A percentile compares a stretch with the other conserved stretches of the same genome.
Evolutionary conservation across 2,329 filamentous ascomycete genomes (phyloP).

Genomic region (Sarocladiaceae sp.): DNA sequence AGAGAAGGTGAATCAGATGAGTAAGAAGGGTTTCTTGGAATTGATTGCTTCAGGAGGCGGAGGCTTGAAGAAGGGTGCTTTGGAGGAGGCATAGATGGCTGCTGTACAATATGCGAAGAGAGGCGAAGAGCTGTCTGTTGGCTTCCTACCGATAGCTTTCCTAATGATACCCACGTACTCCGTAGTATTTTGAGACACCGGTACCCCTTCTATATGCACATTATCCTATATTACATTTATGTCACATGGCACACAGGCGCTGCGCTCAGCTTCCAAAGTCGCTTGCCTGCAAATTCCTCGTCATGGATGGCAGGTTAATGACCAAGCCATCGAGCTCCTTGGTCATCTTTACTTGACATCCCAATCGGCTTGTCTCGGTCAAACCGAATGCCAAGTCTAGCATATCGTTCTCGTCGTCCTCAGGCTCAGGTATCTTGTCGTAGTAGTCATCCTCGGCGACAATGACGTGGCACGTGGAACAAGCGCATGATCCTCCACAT

Average conservation of each 20-base stretch:
- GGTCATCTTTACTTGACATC: slow-evolving; percentile 89
- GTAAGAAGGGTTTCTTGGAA: slow-evolving; percentile 92
- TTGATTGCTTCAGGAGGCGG: slow-evolving; percentile 69
- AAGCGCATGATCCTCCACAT: slow-evolving; percentile 90
- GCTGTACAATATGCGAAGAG: slow-evolving; percentile 11
- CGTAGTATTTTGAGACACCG: neutral
- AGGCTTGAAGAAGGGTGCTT: slow-evolving; percentile 51
- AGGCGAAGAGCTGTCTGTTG: slow-evolving; percentile 5
- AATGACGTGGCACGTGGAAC: slow-evolving; percentile 90
- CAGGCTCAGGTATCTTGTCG: slow-evolving; percentile 73
- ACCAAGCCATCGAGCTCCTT: slow-evolving; percentile 84
- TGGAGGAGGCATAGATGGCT: slow-evolving; percentile 52
- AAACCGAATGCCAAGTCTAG: slow-evolving; percentile 85
- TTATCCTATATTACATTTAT: slow-evolving; percentile 6
- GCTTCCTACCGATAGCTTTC: slow-evolving; percentile 4
- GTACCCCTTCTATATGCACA: slow-evolving; percentile 9
- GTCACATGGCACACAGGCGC: neutral
- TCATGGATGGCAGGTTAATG: slow-evolving; percentile 88
- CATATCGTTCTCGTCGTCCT: slow-evolving; percentile 86
- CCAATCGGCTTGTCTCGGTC: slow-evolving; percentile 78
- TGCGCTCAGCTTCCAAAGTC: slow-evolving; percentile 56
- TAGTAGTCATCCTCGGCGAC: slow-evolving; percentile 69
- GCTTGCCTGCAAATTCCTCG: slow-evolving; percentile 89
- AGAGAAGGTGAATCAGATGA: slow-evolving; percentile 92
- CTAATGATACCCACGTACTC: slow-evolving; percentile 9